These are phyloP conservation scores for Echinochloa phyllopogon DNA, from an alignment of 176 grass and related monocot genomes.

Conservation along the genomic window DNA sequence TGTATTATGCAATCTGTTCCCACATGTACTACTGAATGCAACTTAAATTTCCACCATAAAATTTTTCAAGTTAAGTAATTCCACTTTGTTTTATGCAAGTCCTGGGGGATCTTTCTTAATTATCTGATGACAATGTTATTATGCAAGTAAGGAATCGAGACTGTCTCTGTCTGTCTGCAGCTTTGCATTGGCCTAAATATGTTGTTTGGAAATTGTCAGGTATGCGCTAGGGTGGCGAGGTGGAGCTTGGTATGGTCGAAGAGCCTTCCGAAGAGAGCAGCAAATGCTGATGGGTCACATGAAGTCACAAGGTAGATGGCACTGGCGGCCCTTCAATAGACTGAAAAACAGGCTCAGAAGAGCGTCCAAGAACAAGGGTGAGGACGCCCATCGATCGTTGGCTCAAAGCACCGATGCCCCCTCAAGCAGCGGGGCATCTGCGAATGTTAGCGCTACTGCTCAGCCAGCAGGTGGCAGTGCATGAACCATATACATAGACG, in stretches of 20 bases:
- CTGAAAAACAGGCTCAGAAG: constrained; percentile 48
- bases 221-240: constrained; percentile 87
- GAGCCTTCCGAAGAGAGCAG: constrained; percentile 72
- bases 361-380: constrained; percentile 36
- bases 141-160: background rate
- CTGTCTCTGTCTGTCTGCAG: background rate
- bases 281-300: constrained; percentile 77
- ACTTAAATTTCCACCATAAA: background rate
- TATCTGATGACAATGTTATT: background rate
- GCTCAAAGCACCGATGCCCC: background rate
- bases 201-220: constrained; percentile 39
- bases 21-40: background rate
- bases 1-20: background rate
- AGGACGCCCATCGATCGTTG: background rate
- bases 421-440: background rate
- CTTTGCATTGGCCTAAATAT: background rate
- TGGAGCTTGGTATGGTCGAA: constrained; percentile 71
- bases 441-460: background rate
- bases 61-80: background rate
- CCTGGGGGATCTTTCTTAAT: background rate
- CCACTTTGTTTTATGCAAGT: background rate
- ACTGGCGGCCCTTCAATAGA: constrained; percentile 55
- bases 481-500: background rate
- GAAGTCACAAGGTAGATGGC: constrained; percentile 63
- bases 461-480: background rate